These are phyloP conservation scores for Carallia brachiata DNA, from an alignment of 345 rosid genomes.

Conservation along the genomic window DNA sequence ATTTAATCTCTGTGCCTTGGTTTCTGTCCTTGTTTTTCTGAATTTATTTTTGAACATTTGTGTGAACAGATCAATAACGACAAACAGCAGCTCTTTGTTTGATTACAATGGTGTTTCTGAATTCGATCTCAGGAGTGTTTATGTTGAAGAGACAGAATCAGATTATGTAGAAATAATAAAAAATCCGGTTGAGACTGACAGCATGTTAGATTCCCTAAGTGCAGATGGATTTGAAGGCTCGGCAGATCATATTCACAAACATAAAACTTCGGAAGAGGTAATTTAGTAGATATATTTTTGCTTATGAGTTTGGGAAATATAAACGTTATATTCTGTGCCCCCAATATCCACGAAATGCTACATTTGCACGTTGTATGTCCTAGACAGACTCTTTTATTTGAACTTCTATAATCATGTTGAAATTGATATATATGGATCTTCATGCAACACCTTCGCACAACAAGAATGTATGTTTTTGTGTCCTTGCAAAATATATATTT, in stretches of 20 bases:
- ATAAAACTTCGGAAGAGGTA: slow-evolving; percentile 22
- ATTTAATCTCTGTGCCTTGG: background rate
- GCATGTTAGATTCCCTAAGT: slow-evolving; percentile 18
- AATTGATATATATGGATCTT: no score
- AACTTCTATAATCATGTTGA: background rate
- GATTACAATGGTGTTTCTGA: slow-evolving; percentile 20
- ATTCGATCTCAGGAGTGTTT: slow-evolving; percentile 29
- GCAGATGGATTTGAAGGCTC: slow-evolving; percentile 27
- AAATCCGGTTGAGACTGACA: slow-evolving; percentile 19
- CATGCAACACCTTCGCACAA: no score
- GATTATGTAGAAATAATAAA: slow-evolving; percentile 19
- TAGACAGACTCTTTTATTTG: background rate
- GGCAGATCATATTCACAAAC: slow-evolving; percentile 34
- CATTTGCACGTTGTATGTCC: background rate
- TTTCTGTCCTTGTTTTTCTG: background rate
- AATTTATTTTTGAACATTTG: background rate
- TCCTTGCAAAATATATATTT: background rate
- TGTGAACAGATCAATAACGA: slow-evolving; percentile 37
- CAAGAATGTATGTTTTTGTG: no score
- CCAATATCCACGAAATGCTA: background rate
- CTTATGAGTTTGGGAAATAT: background rate
- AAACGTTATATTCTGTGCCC: background rate
- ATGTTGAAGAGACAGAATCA: slow-evolving; percentile 12
- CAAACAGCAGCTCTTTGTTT: slow-evolving; percentile 24
- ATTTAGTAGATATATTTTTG: slow-evolving; percentile 7